Evolutionary conservation across 345 rosid species (phyloP).

Genomic region (Corchorus capsularis): DNA sequence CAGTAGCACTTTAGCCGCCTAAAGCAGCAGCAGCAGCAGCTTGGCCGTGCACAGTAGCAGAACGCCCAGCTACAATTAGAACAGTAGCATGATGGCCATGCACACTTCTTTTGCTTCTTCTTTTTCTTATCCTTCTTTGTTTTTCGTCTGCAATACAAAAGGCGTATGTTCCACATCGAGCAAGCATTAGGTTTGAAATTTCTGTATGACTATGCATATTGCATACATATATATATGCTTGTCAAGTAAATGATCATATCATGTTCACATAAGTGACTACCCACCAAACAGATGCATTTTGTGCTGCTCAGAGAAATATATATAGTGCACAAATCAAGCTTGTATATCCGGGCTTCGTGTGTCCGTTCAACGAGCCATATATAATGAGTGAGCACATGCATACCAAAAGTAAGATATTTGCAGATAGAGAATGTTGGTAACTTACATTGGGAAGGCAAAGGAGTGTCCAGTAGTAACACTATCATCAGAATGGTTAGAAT

Average conservation of each 20-base stretch:
- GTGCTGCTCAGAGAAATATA: not conserved
- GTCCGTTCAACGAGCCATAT: not conserved
- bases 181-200: slow-evolving; percentile 23
- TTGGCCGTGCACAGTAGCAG: slow-evolving; percentile 33
- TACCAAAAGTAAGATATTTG: not conserved
- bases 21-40: slow-evolving; percentile 13
- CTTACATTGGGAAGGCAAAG: slow-evolving; percentile 79
- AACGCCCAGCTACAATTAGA: slow-evolving; percentile 40
- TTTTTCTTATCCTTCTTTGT: slow-evolving; percentile 15
- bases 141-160: slow-evolving; percentile 32
- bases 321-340: not conserved
- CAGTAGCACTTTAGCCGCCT: slow-evolving; percentile 29
- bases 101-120: slow-evolving; percentile 32
- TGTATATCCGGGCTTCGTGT: too few relatives aligned
- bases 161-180: slow-evolving; percentile 25
- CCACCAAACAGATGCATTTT: slow-evolving; percentile 13
- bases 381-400: not conserved
- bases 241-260: not conserved
- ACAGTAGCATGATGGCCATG: slow-evolving; percentile 46
- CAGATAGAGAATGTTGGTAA: not conserved
- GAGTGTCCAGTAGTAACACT: slow-evolving; percentile 50
- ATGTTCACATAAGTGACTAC: slow-evolving; percentile 4
- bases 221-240: not conserved
- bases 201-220: slow-evolving; percentile 6
- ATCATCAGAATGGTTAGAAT: slow-evolving; percentile 38